phyloP scores from a whole-genome alignment of 768 basidiomycete genomes.

The Harrya chromipes region DNA sequence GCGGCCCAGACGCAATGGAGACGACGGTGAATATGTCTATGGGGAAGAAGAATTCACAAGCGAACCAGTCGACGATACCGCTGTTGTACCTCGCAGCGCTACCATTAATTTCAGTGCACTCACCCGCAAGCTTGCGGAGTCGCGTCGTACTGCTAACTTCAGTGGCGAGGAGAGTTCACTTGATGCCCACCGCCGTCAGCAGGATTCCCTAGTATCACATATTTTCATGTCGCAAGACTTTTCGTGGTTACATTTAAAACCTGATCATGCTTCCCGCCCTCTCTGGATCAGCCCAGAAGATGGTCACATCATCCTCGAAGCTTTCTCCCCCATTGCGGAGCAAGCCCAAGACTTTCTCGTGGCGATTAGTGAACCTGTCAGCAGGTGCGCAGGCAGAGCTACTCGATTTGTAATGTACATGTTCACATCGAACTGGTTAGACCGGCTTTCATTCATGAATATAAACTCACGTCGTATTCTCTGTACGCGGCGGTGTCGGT shows the following conservation, averaged over 20 bases:
- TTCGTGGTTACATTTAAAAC: slow-evolving; percentile 81
- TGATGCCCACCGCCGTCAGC: slow-evolving; percentile 65
- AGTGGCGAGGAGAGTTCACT: slow-evolving; percentile 48
- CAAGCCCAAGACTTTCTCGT: slow-evolving; percentile 98
- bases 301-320: slow-evolving; percentile 93
- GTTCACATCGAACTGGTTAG: slow-evolving; percentile 39
- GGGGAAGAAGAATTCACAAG: slow-evolving; percentile 51
- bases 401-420: slow-evolving; percentile 27
- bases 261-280: slow-evolving; percentile 88
- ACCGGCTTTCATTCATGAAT: slow-evolving; percentile 98
- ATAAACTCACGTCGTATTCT: slow-evolving; percentile 97
- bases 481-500: slow-evolving; percentile 98
- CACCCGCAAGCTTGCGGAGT: slow-evolving; percentile 72
- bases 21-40: slow-evolving; percentile 57
- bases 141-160: slow-evolving; percentile 42
- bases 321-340: slow-evolving; percentile 95
- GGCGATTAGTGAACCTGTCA: slow-evolving; percentile 97
- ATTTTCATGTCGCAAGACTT: slow-evolving; percentile 87
- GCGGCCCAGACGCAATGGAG: slow-evolving; percentile 42
- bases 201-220: slow-evolving; percentile 74
- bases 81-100: slow-evolving; percentile 61
- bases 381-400: slow-evolving; percentile 64
- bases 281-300: slow-evolving; percentile 95
- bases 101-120: slow-evolving; percentile 89
- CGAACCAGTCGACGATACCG: slow-evolving; percentile 31